These are phyloP conservation scores for Coemansia sp. DNA, from an alignment of 192 early-diverging fungal species.

Conservation along the genomic window DNA sequence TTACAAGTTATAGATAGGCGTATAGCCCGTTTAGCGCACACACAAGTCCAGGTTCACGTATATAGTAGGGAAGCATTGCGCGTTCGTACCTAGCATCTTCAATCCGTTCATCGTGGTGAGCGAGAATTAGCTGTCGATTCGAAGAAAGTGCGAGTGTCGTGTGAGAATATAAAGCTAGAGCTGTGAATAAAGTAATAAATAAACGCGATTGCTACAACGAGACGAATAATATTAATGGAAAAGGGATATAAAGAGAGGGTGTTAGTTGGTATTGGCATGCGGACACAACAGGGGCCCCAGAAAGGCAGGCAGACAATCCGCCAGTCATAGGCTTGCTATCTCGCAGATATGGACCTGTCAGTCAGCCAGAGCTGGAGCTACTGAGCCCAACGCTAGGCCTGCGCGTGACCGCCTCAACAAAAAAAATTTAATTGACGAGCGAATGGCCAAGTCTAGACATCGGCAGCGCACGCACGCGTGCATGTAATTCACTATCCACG, in stretches of 20 bases:
- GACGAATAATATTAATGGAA: not conserved
- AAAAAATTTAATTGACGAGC: not conserved
- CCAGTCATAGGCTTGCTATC: not conserved
- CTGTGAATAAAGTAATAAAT: not conserved
- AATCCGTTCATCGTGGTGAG: constrained; percentile 44
- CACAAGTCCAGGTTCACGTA: not conserved
- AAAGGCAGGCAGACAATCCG: not conserved
- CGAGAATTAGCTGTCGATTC: constrained; percentile 9
- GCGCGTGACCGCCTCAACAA: not conserved
- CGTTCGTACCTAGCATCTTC: constrained; percentile 51
- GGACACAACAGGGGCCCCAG: not conserved
- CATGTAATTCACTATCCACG: not conserved
- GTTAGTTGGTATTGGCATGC: not conserved
- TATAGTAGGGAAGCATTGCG: not conserved
- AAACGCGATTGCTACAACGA: constrained; percentile 20
- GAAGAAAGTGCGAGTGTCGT: not conserved
- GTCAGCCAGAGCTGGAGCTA: not conserved
- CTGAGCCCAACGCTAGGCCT: not conserved
- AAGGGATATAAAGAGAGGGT: not conserved
- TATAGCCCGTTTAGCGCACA: not conserved
- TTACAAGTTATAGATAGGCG: not conserved
- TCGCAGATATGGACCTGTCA: not conserved
- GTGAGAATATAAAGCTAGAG: not conserved
- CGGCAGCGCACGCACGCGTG: constrained; percentile 2
- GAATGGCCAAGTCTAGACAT: not conserved